phyloP scores from a whole-genome alignment of 768 basidiomycete genomes.

The Kwoniella newhampshirensis region DNA sequence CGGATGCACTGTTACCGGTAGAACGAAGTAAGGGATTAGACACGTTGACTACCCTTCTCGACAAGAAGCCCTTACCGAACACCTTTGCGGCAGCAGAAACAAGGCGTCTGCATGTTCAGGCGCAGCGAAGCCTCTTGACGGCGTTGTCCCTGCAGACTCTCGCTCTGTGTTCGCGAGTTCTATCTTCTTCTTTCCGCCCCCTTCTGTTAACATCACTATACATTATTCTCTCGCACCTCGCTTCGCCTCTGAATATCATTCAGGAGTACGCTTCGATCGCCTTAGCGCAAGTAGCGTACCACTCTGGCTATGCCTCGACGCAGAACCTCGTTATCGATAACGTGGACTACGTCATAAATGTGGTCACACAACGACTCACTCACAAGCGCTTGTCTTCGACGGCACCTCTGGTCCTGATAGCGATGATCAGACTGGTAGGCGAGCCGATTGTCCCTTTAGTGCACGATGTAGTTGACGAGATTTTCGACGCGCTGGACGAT shows the following conservation, averaged over 20 bases:
- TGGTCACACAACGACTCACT: conserved; percentile 78
- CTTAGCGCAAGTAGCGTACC: conserved; percentile 67
- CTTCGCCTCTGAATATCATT: conserved; percentile 67
- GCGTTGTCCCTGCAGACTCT: conserved; percentile 72
- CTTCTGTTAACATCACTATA: conserved; percentile 78
- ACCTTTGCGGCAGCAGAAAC: conserved; percentile 44
- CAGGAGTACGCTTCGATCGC: conserved; percentile 74
- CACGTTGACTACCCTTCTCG: conserved; percentile 60
- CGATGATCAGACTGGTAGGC: conserved; percentile 84
- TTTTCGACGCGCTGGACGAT: conserved; percentile 93
- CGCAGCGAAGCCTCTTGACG: conserved; percentile 69
- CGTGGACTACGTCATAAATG: conserved; percentile 93
- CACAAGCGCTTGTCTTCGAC: conserved; percentile 75
- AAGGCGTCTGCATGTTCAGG: conserved; percentile 34
- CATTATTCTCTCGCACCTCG: conserved; percentile 78
- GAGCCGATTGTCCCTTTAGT: conserved; percentile 82
- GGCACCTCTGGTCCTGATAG: conserved; percentile 80
- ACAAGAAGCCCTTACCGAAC: conserved; percentile 41
- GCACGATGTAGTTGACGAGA: conserved; percentile 92
- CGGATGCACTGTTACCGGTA: conserved; percentile 56
- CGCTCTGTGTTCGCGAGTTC: conserved; percentile 67
- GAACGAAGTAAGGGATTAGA: conserved; percentile 69
- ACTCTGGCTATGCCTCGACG: conserved; percentile 82
- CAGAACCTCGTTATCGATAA: conserved; percentile 87
- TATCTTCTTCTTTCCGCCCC: conserved; percentile 69